phyloP scores from a whole-genome alignment of 2,329 filamentous ascomycete genomes.

The Orbilia javanica region DNA sequence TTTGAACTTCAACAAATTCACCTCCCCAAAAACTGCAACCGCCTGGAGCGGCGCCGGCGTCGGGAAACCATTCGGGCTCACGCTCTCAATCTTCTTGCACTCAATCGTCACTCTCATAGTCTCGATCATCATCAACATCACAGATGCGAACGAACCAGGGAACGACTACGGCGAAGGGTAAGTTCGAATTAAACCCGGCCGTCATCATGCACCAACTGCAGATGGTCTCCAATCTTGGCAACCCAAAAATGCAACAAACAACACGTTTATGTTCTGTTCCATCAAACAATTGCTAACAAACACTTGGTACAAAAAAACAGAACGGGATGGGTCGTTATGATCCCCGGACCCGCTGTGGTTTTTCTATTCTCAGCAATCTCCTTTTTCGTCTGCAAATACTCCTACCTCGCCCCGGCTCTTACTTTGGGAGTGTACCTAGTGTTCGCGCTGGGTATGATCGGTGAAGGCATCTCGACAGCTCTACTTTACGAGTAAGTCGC shows the following conservation, averaged over 20 bases:
- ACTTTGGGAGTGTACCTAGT: conserved; percentile 21
- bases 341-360: conserved; percentile 23
- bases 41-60: conserved; percentile 35
- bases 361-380: conserved; percentile 26
- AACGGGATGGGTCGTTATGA: conserved; percentile 47
- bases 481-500: conserved; percentile 36
- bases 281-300: neutral
- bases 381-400: conserved; percentile 22
- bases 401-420: conserved; percentile 15
- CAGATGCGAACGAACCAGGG: conserved; percentile 32
- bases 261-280: neutral
- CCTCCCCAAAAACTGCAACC: conserved; percentile 27
- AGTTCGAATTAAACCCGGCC: no score
- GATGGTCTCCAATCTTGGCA: neutral
- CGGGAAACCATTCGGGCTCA: conserved; percentile 16
- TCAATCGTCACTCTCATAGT: conserved; percentile 31
- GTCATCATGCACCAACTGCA: no score
- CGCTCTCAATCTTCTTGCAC: conserved; percentile 13
- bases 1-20: conserved; percentile 13
- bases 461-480: conserved; percentile 16
- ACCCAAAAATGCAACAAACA: conserved; percentile 1
- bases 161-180: conserved; percentile 50
- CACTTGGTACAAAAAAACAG: neutral
- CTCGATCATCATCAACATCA: conserved; percentile 42
- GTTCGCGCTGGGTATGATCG: conserved; percentile 20